Percentiles rank a stretch among this genome's conserved stretches.
Conservation (phyloP, 352 stramenopile species). For the Globisporangium uncinulatum region DNA sequence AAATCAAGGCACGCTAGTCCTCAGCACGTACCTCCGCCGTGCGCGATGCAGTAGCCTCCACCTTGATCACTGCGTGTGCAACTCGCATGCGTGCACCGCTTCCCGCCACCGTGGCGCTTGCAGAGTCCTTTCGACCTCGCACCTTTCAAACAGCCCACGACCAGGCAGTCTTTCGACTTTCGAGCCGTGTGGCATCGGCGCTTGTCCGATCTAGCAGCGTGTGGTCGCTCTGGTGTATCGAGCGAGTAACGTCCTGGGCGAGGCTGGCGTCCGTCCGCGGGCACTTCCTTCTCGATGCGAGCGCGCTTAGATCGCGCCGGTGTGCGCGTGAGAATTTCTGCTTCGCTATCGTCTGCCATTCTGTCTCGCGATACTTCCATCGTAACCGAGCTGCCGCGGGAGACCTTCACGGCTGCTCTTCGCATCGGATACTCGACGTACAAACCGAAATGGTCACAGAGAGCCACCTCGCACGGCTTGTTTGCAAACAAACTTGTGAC, state of each 20-base stretch:
- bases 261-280: not conserved
- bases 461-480: not conserved
- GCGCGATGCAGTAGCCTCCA: constrained; percentile 76
- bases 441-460: not conserved
- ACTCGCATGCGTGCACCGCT: constrained; percentile 49
- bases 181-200: constrained; percentile 30
- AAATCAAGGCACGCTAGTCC: not conserved
- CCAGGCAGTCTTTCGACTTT: constrained; percentile 67
- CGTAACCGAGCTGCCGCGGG: not conserved
- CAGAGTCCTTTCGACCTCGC: constrained; percentile 76
- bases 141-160: constrained; percentile 66
- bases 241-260: constrained; percentile 35
- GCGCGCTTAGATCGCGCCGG: not conserved
- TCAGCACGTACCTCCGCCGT: constrained; percentile 62
- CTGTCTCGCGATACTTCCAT: not conserved
- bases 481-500: not conserved
- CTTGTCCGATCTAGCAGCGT: not conserved
- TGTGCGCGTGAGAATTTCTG: not conserved
- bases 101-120: constrained; percentile 82
- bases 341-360: not conserved
- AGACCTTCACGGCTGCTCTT: not conserved
- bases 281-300: not conserved
- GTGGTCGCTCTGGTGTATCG: constrained; percentile 15
- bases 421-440: not conserved
- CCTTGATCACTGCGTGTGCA: constrained; percentile 79